Evolutionary conservation across 2,329 filamentous ascomycete species (phyloP), one percentile per base, ranked within the genome.

Genomic region (Dactylellina cionopaga): DNA sequence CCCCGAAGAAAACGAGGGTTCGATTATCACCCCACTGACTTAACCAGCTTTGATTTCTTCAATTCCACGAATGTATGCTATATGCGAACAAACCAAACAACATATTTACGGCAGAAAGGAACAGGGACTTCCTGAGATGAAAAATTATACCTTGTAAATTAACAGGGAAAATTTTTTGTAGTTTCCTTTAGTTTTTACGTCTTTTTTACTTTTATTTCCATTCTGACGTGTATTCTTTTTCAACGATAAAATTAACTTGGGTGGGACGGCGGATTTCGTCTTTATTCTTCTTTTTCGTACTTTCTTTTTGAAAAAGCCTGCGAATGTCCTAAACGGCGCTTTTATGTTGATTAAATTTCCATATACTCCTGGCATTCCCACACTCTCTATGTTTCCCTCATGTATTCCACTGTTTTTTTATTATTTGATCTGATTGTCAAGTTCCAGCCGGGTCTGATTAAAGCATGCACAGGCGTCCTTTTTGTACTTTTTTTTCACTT

Each of bases 241-340:
- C 47, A 58, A 71, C 43, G 49, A 63, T 71, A 71, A 71, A 71
- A 62, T 71, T 58, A 56, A 56, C 49, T 17, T 65, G 68, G 68
- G 49, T 64, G 59, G 68, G 68, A 72, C 41, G 68, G 68, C 68
- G 68, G 68, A 72, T 25, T 72, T n/a, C n/a, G n/a, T n/a, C n/a
- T 41, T 37, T 72, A 44, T 31, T 55, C 47, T 58, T 37, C 56
- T 56, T 63, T 33, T 56, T 70, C 62, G 62, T 47, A 17, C 43
- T 70, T 70, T 69, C 46, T 13, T 69, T 55, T 46, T 41, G 46
- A 43, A 62, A 69, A 47, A 41, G 44, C 51, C 55, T 39, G 56
- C 54, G 31, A 65, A 52, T 58, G 49, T 47, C 58, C 24, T 64
- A 65, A 64, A 64, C 47, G 68, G 60, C 52, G 43, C 43, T 58